These are phyloP conservation scores for Trichoderma aggressivum DNA, from an alignment of 2,329 filamentous ascomycete genomes.

Conservation along the genomic window DNA sequence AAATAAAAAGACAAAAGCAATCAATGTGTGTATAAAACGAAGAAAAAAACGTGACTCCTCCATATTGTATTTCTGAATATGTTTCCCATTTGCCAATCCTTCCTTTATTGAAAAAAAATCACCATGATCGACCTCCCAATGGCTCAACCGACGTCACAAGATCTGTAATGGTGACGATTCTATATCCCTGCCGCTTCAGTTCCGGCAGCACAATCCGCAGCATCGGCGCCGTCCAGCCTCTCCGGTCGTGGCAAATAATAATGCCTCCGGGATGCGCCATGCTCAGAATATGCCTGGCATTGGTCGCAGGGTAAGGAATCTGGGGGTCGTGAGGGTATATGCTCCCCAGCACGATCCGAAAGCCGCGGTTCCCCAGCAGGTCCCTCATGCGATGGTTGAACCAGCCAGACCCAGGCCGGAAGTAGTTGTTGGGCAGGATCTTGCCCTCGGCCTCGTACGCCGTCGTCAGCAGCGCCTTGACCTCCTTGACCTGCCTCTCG, in stretches of 20 bases:
- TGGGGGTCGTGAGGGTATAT: conserved; percentile 93
- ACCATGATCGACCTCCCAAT: conserved; percentile 25
- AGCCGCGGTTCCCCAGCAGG: conserved; percentile 58
- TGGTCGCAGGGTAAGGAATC: conserved; percentile 64
- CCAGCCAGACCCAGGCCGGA: conserved; percentile 80
- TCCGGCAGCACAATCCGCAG: conserved; percentile 68
- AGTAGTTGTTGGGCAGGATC: conserved; percentile 59
- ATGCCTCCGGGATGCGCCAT: conserved; percentile 75
- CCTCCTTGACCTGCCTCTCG: conserved; percentile 58
- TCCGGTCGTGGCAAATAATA: conserved; percentile 81
- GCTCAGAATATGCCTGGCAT: conserved; percentile 75
- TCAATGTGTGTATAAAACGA: background rate
- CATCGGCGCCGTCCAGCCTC: conserved; percentile 82
- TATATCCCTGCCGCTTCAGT: conserved; percentile 65
- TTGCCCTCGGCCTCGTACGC: conserved; percentile 51
- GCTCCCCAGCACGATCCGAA: conserved; percentile 72
- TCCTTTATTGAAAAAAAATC: background rate
- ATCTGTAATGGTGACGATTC: conserved; percentile 67
- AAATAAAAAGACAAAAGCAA: background rate
- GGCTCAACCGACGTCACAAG: conserved; percentile 48
- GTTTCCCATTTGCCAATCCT: background rate
- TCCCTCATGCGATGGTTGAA: conserved; percentile 70
- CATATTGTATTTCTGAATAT: background rate
- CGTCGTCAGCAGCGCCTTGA: conserved; percentile 57
- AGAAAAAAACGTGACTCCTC: background rate